phyloP scores from a whole-genome alignment of 176 grass and related monocot species.

The Cocos nucifera region DNA sequence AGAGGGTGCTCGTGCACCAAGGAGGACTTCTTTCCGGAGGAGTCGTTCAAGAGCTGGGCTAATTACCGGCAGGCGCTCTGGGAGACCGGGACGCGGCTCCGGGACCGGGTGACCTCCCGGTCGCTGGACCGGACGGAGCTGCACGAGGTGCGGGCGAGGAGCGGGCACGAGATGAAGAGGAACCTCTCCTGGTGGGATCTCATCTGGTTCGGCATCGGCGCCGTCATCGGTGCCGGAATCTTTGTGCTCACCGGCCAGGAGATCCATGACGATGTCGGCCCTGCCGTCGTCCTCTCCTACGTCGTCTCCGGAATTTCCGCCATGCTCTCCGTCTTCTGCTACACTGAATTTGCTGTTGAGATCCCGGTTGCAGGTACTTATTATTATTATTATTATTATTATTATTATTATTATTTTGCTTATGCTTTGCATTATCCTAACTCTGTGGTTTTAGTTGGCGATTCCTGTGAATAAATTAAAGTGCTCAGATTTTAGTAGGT shows the following conservation, averaged over 20 bases:
- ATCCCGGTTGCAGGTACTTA: background rate
- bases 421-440: no score
- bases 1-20: slow-evolving; percentile 26
- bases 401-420: no score
- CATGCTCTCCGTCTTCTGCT: slow-evolving; percentile 7
- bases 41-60: slow-evolving; percentile 59
- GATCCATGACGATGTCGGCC: background rate
- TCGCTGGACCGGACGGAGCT: slow-evolving; percentile 45
- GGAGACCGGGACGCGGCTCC: slow-evolving; percentile 40
- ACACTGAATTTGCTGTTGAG: slow-evolving; percentile 3
- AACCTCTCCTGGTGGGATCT: slow-evolving; percentile 78
- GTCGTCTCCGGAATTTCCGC: background rate
- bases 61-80: slow-evolving; percentile 44
- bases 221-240: slow-evolving; percentile 67
- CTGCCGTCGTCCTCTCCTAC: background rate
- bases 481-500: no score
- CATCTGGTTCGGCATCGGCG: slow-evolving; percentile 71
- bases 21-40: slow-evolving; percentile 60
- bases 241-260: slow-evolving; percentile 72
- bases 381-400: no score
- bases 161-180: slow-evolving; percentile 59
- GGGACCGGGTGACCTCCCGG: slow-evolving; percentile 35
- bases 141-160: slow-evolving; percentile 39
- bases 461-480: no score
- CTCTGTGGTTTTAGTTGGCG: no score